Evolutionary conservation across 306 rosid species (phyloP).

Genomic region (Trichosanthes cucumerina): DNA sequence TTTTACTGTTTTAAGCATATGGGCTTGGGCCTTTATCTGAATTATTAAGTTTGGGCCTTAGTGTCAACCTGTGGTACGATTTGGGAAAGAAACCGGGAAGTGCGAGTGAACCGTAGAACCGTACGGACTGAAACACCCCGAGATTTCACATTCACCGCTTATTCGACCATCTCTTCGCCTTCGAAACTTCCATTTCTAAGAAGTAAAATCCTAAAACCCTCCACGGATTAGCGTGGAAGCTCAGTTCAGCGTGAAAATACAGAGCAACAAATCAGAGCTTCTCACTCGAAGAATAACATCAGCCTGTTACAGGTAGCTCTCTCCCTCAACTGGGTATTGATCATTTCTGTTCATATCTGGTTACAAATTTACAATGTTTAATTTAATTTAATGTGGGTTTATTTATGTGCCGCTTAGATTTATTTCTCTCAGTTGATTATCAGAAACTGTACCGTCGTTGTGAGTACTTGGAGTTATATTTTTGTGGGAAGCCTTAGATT

Average conservation of each 20-base stretch:
- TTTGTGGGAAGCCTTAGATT: not conserved
- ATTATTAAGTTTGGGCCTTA: not conserved
- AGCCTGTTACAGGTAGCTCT: not conserved
- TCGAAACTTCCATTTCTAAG: not conserved
- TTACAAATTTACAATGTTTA: not conserved
- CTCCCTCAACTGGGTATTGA: not conserved
- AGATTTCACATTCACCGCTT: not conserved
- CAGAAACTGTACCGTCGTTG: not conserved
- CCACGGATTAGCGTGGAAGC: not conserved
- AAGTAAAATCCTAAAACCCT: not conserved
- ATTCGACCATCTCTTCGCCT: not conserved
- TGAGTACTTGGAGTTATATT: not conserved
- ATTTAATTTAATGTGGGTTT: not conserved
- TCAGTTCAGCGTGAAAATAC: not conserved
- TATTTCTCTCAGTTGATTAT: not conserved
- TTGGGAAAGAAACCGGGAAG: not conserved
- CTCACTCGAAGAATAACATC: not conserved
- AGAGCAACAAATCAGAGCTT: not conserved
- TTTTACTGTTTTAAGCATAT: no score
- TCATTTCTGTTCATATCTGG: not conserved
- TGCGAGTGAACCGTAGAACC: not conserved
- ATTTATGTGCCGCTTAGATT: not conserved
- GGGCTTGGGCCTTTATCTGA: not conserved
- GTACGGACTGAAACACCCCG: no score
- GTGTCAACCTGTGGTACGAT: not conserved